A percentile compares a stretch with the other conserved stretches of the same genome.
phyloP scores from a whole-genome alignment of 208 protist species.

The Lotmaria passim region DNA sequence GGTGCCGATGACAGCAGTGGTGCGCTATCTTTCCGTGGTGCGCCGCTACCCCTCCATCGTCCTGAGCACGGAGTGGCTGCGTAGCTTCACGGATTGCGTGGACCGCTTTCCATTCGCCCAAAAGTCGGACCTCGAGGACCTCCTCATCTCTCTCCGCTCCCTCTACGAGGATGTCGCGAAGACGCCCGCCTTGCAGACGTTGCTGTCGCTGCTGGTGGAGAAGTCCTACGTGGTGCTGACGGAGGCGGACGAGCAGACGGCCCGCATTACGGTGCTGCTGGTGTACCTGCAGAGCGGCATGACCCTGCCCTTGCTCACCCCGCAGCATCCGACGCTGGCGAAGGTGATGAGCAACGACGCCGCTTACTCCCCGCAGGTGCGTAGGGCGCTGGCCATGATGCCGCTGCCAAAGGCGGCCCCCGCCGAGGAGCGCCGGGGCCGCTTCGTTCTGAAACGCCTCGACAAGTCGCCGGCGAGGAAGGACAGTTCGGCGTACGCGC shows the following conservation, averaged over 20 bases:
- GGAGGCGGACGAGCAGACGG: constrained; percentile 48
- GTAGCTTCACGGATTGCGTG: constrained; percentile 46
- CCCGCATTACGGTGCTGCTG: constrained; percentile 71
- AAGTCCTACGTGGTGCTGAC: constrained; percentile 26
- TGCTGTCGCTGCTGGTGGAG: constrained; percentile 52
- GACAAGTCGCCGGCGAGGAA: neutral
- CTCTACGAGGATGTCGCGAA: constrained; percentile 60
- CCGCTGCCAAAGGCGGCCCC: constrained; percentile 37
- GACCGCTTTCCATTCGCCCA: neutral
- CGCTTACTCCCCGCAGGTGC: constrained; percentile 45
- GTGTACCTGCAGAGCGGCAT: constrained; percentile 78
- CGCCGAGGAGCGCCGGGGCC: constrained; percentile 29
- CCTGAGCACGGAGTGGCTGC: constrained; percentile 62
- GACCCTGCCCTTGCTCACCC: constrained; percentile 59
- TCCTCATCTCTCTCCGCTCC: constrained; percentile 66
- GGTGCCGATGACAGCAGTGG: constrained; percentile 33
- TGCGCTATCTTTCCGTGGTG: constrained; percentile 68
- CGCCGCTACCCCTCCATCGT: constrained; percentile 44
- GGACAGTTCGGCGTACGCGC: neutral
- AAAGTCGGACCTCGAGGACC: constrained; percentile 53
- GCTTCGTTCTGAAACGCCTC: constrained; percentile 51
- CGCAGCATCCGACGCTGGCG: constrained; percentile 34
- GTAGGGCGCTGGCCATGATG: constrained; percentile 67
- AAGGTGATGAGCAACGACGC: constrained; percentile 35
- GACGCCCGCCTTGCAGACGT: constrained; percentile 62